Evolutionary conservation across 352 stramenopile species (phyloP).

Genomic region (Phytopythium montanum): DNA sequence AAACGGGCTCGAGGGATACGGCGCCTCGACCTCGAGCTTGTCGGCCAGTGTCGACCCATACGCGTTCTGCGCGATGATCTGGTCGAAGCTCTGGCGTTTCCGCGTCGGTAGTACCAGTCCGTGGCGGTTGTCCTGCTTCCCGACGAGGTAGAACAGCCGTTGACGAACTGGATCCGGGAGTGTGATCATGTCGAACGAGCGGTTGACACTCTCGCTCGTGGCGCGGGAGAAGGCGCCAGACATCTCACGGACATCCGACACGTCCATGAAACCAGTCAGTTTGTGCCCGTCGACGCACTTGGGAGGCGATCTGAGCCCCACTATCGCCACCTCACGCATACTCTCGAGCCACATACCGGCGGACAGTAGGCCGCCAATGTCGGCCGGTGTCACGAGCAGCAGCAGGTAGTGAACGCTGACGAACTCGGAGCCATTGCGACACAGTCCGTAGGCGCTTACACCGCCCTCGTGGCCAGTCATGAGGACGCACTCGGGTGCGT

Average conservation of each 20-base stretch:
- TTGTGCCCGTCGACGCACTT: constrained; percentile 15
- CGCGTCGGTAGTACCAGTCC: constrained; percentile 23
- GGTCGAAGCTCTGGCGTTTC: constrained; percentile 29
- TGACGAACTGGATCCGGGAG: constrained; percentile 15
- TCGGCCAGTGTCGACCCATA: constrained; percentile 25
- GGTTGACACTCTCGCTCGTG: constrained; percentile 1
- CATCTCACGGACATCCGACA: constrained; percentile 14
- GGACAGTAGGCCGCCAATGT: constrained; percentile 26
- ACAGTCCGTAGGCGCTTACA: constrained; percentile 34
- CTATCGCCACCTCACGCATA: constrained; percentile 21
- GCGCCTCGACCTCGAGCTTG: constrained; percentile 23
- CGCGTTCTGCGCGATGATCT: constrained; percentile 25
- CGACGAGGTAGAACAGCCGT: constrained; percentile 25
- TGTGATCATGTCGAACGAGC: constrained; percentile 27
- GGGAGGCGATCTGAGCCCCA: constrained; percentile 14
- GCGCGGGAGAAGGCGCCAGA: constrained; percentile 14
- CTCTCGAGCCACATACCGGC: constrained; percentile 29
- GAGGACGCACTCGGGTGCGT: constrained; percentile 29
- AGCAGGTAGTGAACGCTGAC: constrained; percentile 29
- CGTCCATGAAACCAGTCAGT: constrained; percentile 8
- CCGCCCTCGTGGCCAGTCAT: constrained; percentile 32
- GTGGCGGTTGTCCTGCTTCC: constrained; percentile 17
- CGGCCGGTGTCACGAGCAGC: constrained; percentile 22
- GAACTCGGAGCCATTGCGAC: constrained; percentile 31
- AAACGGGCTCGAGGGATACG: constrained; percentile 17